Evolutionary conservation across 1,139 yeast species (phyloP), one percentile per base, ranked within the genome.

Genomic region (Pichia sp.): DNA sequence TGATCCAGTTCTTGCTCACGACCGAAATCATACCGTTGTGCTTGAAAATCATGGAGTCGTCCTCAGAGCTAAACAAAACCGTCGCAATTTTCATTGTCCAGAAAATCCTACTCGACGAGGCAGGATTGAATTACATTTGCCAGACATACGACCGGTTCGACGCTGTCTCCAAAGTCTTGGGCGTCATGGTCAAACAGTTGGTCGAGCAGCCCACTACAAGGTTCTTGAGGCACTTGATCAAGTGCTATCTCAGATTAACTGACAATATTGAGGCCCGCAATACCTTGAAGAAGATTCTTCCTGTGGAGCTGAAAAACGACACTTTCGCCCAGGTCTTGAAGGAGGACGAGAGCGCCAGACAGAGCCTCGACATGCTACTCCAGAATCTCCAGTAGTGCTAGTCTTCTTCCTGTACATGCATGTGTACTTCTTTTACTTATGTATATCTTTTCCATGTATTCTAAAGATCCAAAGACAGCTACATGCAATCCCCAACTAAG

Each of bases 1-100:
- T 93, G 51, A 92, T 93, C 59, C 87, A 87, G 59, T 93, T 93
- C 67, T 74, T 93, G 64, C 76, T 93, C 49, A 85, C 97, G 11
- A 93, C 99, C 0, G 99, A 93, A 68, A 93, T 93, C 62, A 95
- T 93, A 43, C 99, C 99, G 7, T 74, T 93, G 57, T 93, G 99
- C 70, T 75, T 93, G 57, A 85, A 95, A 64, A 93, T 93, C 57
- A 92, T 93, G 96, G 98, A 93, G 70, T 84, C 93, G 1, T 90
- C 97, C 7, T 87, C 97, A 0, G 99, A 93, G 67, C 78, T 93
- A 53, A 86, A 95, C 52, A 93, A 93, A 68, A 93, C 98, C 0
- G 99, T 93, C 47, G 99, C 99, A 4, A 92, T 93, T 55, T 92
- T 92, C 65, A 92, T 93, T 59, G 85, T 93, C 50, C 98, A 93